Evolutionary conservation across 352 stramenopile genomes (phyloP).

Genomic region (Pythium diclinum): DNA sequence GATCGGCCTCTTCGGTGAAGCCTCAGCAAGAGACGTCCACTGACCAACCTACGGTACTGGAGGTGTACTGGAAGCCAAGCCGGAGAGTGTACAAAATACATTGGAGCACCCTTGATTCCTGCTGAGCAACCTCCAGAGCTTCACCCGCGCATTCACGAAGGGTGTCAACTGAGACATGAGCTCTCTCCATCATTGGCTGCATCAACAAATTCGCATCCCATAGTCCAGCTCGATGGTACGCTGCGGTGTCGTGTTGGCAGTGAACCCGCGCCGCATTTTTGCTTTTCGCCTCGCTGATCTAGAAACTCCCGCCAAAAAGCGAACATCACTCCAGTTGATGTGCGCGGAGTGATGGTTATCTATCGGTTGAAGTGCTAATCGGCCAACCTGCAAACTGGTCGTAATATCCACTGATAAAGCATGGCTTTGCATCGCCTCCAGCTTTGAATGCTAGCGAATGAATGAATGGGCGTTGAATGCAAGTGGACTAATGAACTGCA

Average conservation of each 20-base stretch:
- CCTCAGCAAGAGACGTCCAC: constrained; percentile 6
- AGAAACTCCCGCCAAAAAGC: background rate
- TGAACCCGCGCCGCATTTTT: constrained; percentile 50
- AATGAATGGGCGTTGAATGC: constrained; percentile 23
- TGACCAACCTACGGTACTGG: no score
- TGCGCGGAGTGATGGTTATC: no score
- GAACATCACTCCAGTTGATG: background rate
- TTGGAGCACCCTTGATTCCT: no score
- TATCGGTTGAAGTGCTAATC: no score
- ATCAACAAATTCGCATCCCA: constrained; percentile 20
- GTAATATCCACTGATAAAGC: no score
- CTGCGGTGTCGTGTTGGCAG: constrained; percentile 72
- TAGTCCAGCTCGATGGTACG: constrained; percentile 88
- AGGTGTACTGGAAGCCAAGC: constrained; percentile 19
- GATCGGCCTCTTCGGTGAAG: background rate
- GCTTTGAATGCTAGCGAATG: no score
- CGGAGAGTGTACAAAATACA: constrained; percentile 28
- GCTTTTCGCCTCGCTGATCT: background rate
- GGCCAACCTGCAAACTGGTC: no score
- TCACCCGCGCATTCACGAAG: constrained; percentile 7
- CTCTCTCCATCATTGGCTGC: background rate
- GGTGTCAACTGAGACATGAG: constrained; percentile 16
- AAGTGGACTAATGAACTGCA: constrained; percentile 17
- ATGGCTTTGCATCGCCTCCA: no score
- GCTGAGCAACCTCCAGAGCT: constrained; percentile 17